Evolutionary conservation across 2,329 filamentous ascomycete species (phyloP).

Genomic region (Paecilomyces sp.): DNA sequence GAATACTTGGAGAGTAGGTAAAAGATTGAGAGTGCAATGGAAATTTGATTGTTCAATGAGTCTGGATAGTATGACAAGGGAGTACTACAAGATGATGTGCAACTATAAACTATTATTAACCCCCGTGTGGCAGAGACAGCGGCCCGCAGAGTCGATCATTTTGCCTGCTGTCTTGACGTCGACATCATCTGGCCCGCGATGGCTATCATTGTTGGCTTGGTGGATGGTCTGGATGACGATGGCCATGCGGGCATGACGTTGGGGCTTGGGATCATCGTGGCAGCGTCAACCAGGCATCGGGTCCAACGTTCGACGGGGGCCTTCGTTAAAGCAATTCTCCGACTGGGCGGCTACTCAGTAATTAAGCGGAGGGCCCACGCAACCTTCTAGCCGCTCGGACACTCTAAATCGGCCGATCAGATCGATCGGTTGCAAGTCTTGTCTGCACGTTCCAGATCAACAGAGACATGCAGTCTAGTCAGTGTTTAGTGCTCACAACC

Average conservation of each 20-base stretch:
- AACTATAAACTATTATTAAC: neutral
- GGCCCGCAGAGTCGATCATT: neutral
- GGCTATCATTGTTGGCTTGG: neutral
- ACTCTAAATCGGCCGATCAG: neutral
- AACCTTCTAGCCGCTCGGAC: neutral
- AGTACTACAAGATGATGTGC: neutral
- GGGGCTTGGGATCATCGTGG: neutral
- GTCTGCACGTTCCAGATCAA: neutral
- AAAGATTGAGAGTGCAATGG: neutral
- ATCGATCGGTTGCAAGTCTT: neutral
- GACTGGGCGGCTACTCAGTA: neutral
- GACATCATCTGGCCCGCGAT: neutral
- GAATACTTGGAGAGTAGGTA: neutral
- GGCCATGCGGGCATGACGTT: neutral
- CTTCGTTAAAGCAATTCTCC: neutral
- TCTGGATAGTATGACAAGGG: neutral
- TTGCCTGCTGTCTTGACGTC: neutral
- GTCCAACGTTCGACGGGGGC: neutral
- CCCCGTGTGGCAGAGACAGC: neutral
- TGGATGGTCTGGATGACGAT: neutral
- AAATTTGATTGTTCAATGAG: neutral
- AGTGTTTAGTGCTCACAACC: too few relatives aligned
- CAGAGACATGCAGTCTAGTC: neutral
- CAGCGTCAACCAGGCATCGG: neutral
- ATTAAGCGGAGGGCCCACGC: neutral